phyloP scores from a whole-genome alignment of 495 filamentous ascomycete genomes.

The Neurospora sp. region DNA sequence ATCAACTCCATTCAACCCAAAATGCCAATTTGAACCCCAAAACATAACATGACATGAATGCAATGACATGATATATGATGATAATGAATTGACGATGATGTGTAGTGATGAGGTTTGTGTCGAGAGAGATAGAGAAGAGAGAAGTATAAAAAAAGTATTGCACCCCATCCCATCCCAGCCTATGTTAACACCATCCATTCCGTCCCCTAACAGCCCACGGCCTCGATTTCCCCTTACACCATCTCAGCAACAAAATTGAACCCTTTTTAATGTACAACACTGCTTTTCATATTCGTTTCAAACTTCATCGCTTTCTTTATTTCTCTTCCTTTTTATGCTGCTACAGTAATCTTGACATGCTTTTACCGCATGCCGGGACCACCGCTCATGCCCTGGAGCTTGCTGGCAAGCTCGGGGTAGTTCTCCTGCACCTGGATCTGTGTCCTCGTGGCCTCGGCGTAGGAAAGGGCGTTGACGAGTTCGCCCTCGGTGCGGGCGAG shows the following conservation, averaged over 20 bases:
- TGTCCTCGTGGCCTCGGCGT: constrained; percentile 93
- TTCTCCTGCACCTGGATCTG: constrained; percentile 97
- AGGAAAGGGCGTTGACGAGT: constrained; percentile 91
- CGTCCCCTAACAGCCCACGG: neutral
- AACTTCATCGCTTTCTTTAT: neutral
- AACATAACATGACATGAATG: neutral
- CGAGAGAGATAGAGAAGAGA: neutral
- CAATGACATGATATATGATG: neutral
- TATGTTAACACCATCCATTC: neutral
- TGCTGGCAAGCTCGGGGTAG: constrained; percentile 84
- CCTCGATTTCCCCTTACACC: neutral
- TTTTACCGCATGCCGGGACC: constrained; percentile 21
- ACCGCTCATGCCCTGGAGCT: constrained; percentile 60
- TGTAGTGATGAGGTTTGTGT: neutral
- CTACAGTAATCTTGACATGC: neutral
- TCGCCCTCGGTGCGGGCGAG: constrained; percentile 93
- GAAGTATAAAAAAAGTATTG: neutral
- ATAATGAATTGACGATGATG: neutral
- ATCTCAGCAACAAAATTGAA: neutral
- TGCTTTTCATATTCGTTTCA: neutral
- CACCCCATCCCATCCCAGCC: neutral
- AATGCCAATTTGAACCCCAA: neutral
- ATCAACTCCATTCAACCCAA: neutral
- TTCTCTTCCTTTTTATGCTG: neutral
- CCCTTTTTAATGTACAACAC: neutral